Percentiles rank a stretch among this genome's conserved stretches.
Conservation (phyloP, 2,329 filamentous ascomycete species). For the Venturia effusa region DNA sequence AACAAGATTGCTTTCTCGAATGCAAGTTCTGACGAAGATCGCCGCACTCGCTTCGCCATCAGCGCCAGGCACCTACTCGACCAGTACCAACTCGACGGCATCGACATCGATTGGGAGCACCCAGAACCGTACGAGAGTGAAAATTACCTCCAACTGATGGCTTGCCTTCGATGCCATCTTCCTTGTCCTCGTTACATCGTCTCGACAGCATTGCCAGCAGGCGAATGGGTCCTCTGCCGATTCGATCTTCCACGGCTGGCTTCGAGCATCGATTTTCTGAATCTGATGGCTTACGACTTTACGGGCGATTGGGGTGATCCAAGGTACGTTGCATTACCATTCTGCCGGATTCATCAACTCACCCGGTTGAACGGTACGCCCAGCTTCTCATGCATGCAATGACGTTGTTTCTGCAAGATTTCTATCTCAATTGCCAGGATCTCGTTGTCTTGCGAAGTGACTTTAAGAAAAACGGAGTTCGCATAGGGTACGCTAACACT, state of each 20-base stretch:
- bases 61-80: constrained; percentile 58
- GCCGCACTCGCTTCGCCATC: constrained; percentile 58
- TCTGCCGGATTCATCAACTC: neutral
- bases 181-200: constrained; percentile 58
- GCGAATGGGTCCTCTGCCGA: constrained; percentile 52
- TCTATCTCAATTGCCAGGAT: neutral
- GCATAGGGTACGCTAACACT: neutral
- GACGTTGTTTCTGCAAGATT: neutral
- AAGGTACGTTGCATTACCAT: constrained; percentile 22
- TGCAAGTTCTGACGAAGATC: constrained; percentile 50
- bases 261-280: constrained; percentile 61
- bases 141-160: constrained; percentile 60
- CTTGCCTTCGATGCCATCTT: constrained; percentile 54
- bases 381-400: neutral
- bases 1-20: constrained; percentile 57
- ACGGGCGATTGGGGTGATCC: constrained; percentile 57
- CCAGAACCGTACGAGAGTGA: constrained; percentile 53
- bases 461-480: neutral
- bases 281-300: constrained; percentile 75
- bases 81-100: constrained; percentile 59
- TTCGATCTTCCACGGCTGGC: constrained; percentile 56
- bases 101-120: constrained; percentile 78
- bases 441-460: neutral
- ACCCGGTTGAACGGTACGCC: neutral
- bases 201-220: constrained; percentile 61